Base-by-base conservation (phyloP, 2,329 filamentous ascomycete genomes). In the Cladosporium sp. region DNA sequence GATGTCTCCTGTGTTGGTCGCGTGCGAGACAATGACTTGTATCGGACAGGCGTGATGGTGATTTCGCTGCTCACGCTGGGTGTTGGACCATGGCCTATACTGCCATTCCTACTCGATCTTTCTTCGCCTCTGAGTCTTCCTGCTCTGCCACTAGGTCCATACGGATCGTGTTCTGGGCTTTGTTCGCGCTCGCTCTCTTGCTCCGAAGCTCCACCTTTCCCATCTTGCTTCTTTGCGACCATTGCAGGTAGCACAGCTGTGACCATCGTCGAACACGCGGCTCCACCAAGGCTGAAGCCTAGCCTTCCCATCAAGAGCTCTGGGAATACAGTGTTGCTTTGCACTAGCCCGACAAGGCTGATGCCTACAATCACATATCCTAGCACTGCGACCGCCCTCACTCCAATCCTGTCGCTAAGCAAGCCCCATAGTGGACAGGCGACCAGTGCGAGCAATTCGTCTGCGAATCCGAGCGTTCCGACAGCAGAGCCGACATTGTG, bases 241-340 rank as follows among this genome's bases (percentile, higher is more conserved):
- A 90, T 87, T 32, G 84, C 89, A 1, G 95, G 95, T 28, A 99
- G 83, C 55, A 96, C 92, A 3, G 95, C 95, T 10, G 95, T 98
- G 24, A 99, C 95, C 95, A 99, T 99, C 1, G 95, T 98, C 15
- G 93, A 78, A 41, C 82, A 84, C 26, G 94, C 95, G n/a, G 93
- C 93, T 24, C 92, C 95, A 28, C 95, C 95, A 21, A 97, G 73
- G 71, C 93, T 95, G 79, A 99, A 99, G 65, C 96, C 82, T 60
- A 98, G 82, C 70, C 95, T 86, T 64, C 91, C 93, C 51, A 97
- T 81, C 64, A 98, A 81, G 71, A 99, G 82, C 77, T 96, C 90
- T 11, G 95, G 94, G 79, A 97, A 97, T 10, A 97, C 87, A 79
- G 93, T 92, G 71, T 83, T 85, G 32, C 92, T 92, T 83, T 96